Evolutionary conservation across 306 rosid genomes (phyloP).

Genomic region (Senna siamea): DNA sequence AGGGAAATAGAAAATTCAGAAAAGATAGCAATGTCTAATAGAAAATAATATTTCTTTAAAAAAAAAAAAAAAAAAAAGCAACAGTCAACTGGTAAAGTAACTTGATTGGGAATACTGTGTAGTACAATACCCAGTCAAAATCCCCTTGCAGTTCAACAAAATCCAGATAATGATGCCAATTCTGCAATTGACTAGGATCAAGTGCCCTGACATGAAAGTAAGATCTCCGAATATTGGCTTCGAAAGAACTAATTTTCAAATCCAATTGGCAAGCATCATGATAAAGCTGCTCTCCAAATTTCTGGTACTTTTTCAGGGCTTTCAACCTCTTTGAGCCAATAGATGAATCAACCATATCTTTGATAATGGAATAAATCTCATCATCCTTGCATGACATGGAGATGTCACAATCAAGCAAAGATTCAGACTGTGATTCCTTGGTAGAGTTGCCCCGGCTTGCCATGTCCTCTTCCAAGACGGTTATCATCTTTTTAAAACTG

Average conservation of each 20-base stretch:
- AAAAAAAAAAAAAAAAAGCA: background rate
- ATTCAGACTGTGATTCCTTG: slow-evolving; percentile 50
- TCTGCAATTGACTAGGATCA: slow-evolving; percentile 69
- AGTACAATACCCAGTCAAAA: slow-evolving; percentile 84
- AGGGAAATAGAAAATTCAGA: slow-evolving; percentile 35
- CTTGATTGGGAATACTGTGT: slow-evolving; percentile 35
- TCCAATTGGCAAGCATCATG: slow-evolving; percentile 62
- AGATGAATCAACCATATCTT: slow-evolving; percentile 68
- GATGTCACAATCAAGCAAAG: slow-evolving; percentile 49
- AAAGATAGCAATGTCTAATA: background rate
- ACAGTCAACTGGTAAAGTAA: background rate
- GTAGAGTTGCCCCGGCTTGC: slow-evolving; percentile 46
- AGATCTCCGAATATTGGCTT: slow-evolving; percentile 67
- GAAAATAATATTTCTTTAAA: background rate
- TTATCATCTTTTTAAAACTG: slow-evolving; percentile 77
- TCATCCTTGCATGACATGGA: slow-evolving; percentile 46
- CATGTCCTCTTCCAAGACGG: slow-evolving; percentile 61
- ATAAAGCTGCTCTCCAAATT: slow-evolving; percentile 68
- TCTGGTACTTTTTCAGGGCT: slow-evolving; percentile 65
- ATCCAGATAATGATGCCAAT: slow-evolving; percentile 91
- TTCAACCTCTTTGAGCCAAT: slow-evolving; percentile 52
- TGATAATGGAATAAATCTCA: slow-evolving; percentile 53
- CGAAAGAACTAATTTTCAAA: slow-evolving; percentile 59
- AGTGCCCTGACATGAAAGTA: slow-evolving; percentile 79
- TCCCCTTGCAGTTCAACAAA: slow-evolving; percentile 82